Evolutionary conservation across 2,329 filamentous ascomycete genomes (phyloP), one percentile per base, ranked within the genome.

Genomic region (Verticillium klebahnii): DNA sequence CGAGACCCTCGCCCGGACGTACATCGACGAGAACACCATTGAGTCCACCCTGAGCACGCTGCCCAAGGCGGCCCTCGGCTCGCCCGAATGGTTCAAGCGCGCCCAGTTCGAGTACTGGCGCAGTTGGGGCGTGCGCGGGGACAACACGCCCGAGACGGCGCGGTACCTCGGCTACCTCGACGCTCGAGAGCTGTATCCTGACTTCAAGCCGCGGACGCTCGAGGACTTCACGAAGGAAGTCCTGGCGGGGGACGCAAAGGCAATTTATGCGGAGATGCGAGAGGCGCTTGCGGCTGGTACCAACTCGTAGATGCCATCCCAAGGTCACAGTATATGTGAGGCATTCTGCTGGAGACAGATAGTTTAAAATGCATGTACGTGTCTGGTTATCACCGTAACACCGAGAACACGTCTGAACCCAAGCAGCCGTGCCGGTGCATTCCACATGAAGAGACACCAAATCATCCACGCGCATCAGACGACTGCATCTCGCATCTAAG

Each of bases 91-190:
- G 45, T 52, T 52, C n/a, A 52, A 52, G 45, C 45, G 45, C 45
- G 45, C 45, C 59, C 60, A 63, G 34, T 50, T 55, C 40, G 74
- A 84, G 67, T 85, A 84, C 66, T 67, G 72, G 60, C 66, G 78
- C 54, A 80, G 77, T 0, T 80, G 75, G 74, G 77, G 74, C 8
- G 67, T 85, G 32, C 75, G 83, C 1, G 80, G 77, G 1, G 84
- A 87, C 63, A 85, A 85, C 69, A 80, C 73, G 17, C 81, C 79
- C 0, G 78, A 82, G 61, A 74, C 78, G 65, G 84, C 84, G 15
- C 73, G 76, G 60, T 85, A 85, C 63, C 72, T 87, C 6, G 83
- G 82, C 2, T 85, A 86, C 68, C 61, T 86, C 29, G 73, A 77
- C 60, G 76, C 74, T 31, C 79, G 78, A 66, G 79, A 85, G 32